phyloP scores from a whole-genome alignment of 768 basidiomycete genomes.

The Trametes villosa region DNA sequence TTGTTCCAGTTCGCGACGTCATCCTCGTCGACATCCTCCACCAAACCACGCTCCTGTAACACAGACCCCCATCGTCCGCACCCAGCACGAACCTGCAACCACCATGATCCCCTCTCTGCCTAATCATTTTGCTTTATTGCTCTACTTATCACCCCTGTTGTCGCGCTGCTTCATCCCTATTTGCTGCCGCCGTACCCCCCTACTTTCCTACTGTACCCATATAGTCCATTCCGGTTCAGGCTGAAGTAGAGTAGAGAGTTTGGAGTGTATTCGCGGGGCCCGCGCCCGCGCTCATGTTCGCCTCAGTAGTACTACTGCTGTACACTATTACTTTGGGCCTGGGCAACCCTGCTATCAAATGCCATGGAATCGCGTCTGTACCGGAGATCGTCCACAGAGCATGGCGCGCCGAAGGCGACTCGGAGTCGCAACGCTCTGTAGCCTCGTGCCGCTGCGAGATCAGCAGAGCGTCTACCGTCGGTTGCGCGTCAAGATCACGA shows the following conservation, averaged over 20 bases:
- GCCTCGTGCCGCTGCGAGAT: too few relatives aligned
- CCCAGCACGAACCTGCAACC: neutral
- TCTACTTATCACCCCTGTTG: constrained; percentile 13
- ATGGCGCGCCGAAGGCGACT: too few relatives aligned
- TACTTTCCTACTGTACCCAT: constrained; percentile 2
- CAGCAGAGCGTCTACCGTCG: too few relatives aligned
- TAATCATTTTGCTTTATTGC: constrained; percentile 14
- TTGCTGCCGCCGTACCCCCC: neutral
- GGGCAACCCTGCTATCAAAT: too few relatives aligned
- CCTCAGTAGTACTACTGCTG: neutral
- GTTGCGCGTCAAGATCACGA: too few relatives aligned
- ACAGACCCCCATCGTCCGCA: neutral
- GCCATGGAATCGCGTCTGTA: too few relatives aligned
- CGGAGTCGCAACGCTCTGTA: too few relatives aligned
- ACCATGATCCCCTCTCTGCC: neutral
- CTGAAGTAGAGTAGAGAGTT: constrained; percentile 5
- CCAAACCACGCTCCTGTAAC: constrained; percentile 14
- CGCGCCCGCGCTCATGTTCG: neutral
- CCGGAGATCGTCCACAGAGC: too few relatives aligned
- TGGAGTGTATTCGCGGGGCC: neutral
- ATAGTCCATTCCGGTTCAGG: too few relatives aligned
- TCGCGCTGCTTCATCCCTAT: neutral
- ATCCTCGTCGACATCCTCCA: constrained; percentile 30
- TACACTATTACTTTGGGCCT: too few relatives aligned
- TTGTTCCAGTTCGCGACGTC: constrained; percentile 33